Evolutionary conservation across 1,139 yeast genomes (phyloP).

Genomic region (Suhomyces atakaporum): DNA sequence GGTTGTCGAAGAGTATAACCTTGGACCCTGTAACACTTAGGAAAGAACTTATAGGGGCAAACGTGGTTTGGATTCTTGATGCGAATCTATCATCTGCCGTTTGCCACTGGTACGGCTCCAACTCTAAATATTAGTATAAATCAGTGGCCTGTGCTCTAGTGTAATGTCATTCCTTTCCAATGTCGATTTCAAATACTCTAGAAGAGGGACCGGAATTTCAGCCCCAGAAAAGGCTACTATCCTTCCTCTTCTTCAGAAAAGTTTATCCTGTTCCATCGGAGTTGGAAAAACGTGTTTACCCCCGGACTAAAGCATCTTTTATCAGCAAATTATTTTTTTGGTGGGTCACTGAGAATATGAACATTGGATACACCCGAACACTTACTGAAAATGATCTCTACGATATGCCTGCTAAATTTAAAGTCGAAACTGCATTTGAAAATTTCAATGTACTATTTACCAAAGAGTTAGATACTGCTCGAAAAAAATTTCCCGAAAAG

Average conservation of each 20-base stretch:
- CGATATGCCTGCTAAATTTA: constrained; percentile 51
- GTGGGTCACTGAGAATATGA: constrained; percentile 63
- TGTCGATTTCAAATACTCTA: background rate
- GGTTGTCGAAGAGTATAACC: too few species aligned
- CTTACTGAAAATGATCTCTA: constrained; percentile 65
- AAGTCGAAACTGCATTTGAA: constrained; percentile 39
- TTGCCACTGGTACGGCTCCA: background rate
- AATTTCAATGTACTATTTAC: background rate
- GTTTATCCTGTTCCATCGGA: constrained; percentile 58
- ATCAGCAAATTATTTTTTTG: constrained; percentile 44
- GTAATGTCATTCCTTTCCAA: too few species aligned
- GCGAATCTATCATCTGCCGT: too few species aligned
- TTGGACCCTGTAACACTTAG: too few species aligned
- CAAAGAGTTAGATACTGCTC: background rate
- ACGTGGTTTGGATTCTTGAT: too few species aligned
- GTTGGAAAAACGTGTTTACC: constrained; percentile 50
- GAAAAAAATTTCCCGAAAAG: constrained; percentile 15
- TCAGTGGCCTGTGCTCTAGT: too few species aligned
- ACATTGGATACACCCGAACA: constrained; percentile 68
- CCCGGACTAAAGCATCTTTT: constrained; percentile 33
- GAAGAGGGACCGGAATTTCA: constrained; percentile 4
- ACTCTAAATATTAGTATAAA: background rate
- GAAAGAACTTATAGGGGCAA: too few species aligned
- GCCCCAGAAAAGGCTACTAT: constrained; percentile 18
- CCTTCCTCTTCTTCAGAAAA: constrained; percentile 22